phyloP scores from a whole-genome alignment of 2,329 filamentous ascomycete species.

The Alternaria triticimaculans region DNA sequence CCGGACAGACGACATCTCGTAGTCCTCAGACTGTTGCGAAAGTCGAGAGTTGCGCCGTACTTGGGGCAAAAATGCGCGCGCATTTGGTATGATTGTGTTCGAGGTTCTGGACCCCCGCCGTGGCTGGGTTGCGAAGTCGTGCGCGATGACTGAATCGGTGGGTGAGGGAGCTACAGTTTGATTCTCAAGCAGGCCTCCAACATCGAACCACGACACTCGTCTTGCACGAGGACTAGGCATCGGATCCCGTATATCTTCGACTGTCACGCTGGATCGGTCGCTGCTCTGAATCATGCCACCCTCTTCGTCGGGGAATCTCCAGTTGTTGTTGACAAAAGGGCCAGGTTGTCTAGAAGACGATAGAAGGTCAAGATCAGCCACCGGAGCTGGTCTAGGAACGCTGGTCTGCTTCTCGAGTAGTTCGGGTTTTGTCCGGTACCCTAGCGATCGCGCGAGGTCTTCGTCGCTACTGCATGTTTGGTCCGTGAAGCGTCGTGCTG shows the following conservation, averaged over 20 bases:
- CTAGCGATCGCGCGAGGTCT: conserved; percentile 81
- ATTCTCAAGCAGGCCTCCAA: conserved; percentile 75
- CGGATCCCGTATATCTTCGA: conserved; percentile 39
- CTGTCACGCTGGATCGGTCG: conserved; percentile 31
- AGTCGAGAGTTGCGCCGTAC: conserved; percentile 41
- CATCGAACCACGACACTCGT: conserved; percentile 82
- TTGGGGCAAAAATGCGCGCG: conserved; percentile 32
- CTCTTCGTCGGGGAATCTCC: conserved; percentile 42
- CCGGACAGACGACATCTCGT: conserved; percentile 36
- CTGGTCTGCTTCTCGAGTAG: conserved; percentile 53
- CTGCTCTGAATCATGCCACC: conserved; percentile 23
- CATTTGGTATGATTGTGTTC: conserved; percentile 27
- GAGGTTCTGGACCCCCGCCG: conserved; percentile 43
- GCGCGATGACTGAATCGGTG: conserved; percentile 46
- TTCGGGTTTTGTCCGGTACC: conserved; percentile 68
- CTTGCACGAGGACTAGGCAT: conserved; percentile 52
- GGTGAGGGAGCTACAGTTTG: conserved; percentile 35
- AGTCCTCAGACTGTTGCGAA: conserved; percentile 45
- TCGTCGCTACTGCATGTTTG: conserved; percentile 88
- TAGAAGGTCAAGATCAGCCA: conserved; percentile 37
- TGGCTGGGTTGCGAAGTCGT: conserved; percentile 51
- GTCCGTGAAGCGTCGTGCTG: conserved; percentile 67
- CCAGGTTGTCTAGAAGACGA: conserved; percentile 25
- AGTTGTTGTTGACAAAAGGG: conserved; percentile 39
- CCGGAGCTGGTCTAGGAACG: conserved; percentile 50